Conservation (phyloP, 1,284 basidiomycete species). For the Testicularia cyperi region DNA sequence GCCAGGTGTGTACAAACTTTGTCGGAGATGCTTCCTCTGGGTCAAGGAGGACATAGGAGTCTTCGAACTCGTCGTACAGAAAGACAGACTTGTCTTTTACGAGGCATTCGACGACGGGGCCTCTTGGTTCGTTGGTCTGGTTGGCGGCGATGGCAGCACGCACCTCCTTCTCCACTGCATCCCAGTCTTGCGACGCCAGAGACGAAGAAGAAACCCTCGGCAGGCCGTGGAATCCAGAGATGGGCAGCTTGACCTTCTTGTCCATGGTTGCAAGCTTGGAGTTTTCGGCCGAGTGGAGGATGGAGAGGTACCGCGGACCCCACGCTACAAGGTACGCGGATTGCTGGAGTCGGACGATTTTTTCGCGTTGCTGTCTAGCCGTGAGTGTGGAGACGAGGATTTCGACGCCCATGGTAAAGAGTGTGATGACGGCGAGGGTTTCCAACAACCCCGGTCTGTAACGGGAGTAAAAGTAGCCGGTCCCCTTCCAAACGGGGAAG, state of each 20-base stretch:
- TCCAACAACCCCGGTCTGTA: slow-evolving; percentile 48
- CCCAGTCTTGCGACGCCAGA: no score
- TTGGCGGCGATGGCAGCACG: slow-evolving; percentile 18
- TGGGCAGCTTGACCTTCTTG: slow-evolving; percentile 53
- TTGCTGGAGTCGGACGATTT: slow-evolving; percentile 38
- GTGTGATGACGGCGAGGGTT: slow-evolving; percentile 40
- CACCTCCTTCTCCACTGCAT: slow-evolving; percentile 41
- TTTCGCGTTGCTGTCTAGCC: slow-evolving; percentile 33
- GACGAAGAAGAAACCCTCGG: no score
- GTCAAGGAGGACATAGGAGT: slow-evolving; percentile 34
- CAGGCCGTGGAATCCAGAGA: slow-evolving; percentile 41
- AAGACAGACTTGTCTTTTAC: slow-evolving; percentile 36
- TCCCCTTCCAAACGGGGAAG: slow-evolving; percentile 56
- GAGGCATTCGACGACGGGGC: slow-evolving; percentile 40
- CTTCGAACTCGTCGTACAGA: slow-evolving; percentile 30
- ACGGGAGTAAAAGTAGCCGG: slow-evolving; percentile 54
- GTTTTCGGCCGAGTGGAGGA: slow-evolving; percentile 1
- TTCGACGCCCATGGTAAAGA: slow-evolving; percentile 30
- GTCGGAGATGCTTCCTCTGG: slow-evolving; percentile 23
- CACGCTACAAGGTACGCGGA: slow-evolving; percentile 45
- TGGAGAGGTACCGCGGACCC: slow-evolving; percentile 48
- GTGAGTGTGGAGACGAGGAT: slow-evolving; percentile 32
- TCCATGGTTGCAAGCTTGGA: slow-evolving; percentile 15
- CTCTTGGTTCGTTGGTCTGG: slow-evolving; percentile 1
- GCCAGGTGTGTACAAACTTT: slow-evolving; percentile 33